A percentile compares a stretch with the other conserved stretches of the same genome.
Conservation (phyloP, 2,329 filamentous ascomycete species). For the Colletotrichum destructivum region DNA sequence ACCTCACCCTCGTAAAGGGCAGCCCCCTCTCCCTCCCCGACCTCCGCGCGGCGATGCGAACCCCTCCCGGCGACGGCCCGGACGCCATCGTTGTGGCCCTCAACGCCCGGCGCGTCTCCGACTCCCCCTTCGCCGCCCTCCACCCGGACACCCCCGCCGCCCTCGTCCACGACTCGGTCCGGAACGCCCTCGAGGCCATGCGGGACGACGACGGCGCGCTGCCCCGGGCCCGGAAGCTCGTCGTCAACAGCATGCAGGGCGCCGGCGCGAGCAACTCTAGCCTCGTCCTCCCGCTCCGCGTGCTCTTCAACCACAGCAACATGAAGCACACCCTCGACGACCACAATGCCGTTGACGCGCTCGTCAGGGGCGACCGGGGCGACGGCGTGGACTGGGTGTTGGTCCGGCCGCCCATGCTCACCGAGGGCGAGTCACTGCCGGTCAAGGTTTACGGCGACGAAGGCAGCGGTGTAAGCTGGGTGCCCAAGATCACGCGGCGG, state of each 20-base stretch:
- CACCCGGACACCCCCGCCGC: constrained; percentile 55
- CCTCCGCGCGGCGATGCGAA: constrained; percentile 54
- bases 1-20: constrained; percentile 58
- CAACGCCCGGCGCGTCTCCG: constrained; percentile 60
- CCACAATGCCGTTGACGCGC: constrained; percentile 61
- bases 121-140: constrained; percentile 62
- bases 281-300: constrained; percentile 57
- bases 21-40: constrained; percentile 54
- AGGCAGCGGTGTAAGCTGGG: constrained; percentile 58
- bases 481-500: constrained; percentile 54
- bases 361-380: constrained; percentile 50
- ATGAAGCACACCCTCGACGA: constrained; percentile 64
- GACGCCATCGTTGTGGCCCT: constrained; percentile 65
- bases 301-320: constrained; percentile 62
- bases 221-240: constrained; percentile 54
- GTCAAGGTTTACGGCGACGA: constrained; percentile 59
- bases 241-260: constrained; percentile 67
- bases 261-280: constrained; percentile 60
- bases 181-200: constrained; percentile 56
- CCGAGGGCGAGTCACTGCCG: constrained; percentile 53
- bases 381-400: constrained; percentile 58
- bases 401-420: constrained; percentile 61
- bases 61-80: constrained; percentile 39
- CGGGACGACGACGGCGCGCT: constrained; percentile 47
- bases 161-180: constrained; percentile 62